A percentile compares a stretch with the other conserved stretches of the same genome.
Conservation (phyloP, 2,329 filamentous ascomycete genomes). For the Calonectria leucothoes region DNA sequence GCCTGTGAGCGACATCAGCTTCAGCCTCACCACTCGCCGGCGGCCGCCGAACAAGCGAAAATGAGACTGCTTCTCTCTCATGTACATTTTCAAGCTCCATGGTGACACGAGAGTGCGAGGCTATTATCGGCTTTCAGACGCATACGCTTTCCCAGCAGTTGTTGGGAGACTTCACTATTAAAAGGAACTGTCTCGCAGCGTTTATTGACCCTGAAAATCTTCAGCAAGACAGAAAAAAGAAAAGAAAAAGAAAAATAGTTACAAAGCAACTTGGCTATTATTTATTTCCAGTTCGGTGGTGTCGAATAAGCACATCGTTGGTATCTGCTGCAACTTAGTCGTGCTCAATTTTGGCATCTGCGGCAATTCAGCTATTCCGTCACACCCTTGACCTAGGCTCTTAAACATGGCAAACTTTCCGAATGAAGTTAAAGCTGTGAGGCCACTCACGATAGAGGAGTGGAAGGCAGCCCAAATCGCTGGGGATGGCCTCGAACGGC, state of each 20-base stretch:
- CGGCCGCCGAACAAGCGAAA: constrained; percentile 13
- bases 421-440: not conserved
- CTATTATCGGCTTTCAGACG: not conserved
- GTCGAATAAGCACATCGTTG: not conserved
- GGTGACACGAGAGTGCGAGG: not conserved
- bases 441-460: constrained; percentile 35
- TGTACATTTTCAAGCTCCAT: not conserved
- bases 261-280: not conserved
- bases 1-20: not conserved
- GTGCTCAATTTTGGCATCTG: not conserved
- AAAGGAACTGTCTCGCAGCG: not conserved
- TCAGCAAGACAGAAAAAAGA: not conserved
- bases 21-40: constrained; percentile 11
- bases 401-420: not conserved
- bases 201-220: not conserved
- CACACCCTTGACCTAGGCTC: not conserved
- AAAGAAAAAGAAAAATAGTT: not conserved
- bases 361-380: not conserved
- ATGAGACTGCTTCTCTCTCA: not conserved
- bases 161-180: not conserved
- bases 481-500: constrained; percentile 41
- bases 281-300: not conserved
- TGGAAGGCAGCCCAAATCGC: constrained; percentile 42
- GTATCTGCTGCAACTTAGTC: not conserved
- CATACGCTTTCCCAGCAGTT: not conserved